Evolutionary conservation across 768 basidiomycete genomes (phyloP).

Genomic region (Mycena galopus): DNA sequence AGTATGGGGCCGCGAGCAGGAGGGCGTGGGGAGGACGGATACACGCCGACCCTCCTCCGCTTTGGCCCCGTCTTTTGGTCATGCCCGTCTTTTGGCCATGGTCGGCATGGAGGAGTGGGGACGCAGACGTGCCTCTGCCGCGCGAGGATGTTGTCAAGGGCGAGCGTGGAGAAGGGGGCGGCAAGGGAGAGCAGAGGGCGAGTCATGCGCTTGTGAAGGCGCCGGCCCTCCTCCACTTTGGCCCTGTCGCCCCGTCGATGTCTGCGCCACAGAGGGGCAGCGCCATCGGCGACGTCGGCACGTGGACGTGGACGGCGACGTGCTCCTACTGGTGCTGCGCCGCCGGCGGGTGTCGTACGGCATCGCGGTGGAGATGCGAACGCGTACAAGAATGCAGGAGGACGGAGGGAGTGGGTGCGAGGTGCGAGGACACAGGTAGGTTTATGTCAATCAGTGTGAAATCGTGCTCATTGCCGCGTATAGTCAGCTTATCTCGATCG

Average conservation of each 20-base stretch:
- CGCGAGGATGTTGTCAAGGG: background rate
- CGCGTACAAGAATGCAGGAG: background rate
- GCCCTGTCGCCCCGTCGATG: background rate
- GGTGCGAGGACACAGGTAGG: background rate
- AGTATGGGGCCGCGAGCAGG: background rate
- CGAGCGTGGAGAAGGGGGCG: background rate
- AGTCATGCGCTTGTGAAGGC: background rate
- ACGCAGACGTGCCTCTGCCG: background rate
- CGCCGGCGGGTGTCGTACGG: background rate
- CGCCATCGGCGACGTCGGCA: background rate
- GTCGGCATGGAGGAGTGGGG: background rate
- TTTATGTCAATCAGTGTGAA: background rate
- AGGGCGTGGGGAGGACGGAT: background rate
- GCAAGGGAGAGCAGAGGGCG: background rate
- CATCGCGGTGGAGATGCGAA: background rate
- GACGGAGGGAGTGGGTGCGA: background rate
- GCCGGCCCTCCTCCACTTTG: background rate
- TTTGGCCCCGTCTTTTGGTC: background rate
- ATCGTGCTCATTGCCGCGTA: background rate
- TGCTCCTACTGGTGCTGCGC: background rate
- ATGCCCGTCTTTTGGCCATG: no score
- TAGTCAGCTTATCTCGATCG: background rate
- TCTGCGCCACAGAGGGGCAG: background rate
- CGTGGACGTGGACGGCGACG: background rate
- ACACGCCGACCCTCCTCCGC: background rate